A percentile compares a stretch with the other conserved stretches of the same genome.
Conservation (phyloP, 1,139 yeast species). For the Casaregolazyma suthepensis region DNA sequence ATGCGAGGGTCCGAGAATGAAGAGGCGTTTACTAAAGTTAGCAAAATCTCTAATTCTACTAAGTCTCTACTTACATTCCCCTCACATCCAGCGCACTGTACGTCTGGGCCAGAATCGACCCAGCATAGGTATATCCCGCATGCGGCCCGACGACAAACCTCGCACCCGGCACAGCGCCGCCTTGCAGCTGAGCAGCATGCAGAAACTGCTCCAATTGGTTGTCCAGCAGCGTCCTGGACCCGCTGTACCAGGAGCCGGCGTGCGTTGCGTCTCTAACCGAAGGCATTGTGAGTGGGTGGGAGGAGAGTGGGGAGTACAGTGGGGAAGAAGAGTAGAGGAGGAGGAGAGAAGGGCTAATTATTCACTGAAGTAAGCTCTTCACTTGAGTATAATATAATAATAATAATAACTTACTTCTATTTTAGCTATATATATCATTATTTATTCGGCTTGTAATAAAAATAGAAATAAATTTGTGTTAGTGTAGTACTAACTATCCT, state of each 20-base stretch:
- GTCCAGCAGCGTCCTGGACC: conserved; percentile 39
- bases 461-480: too few species aligned
- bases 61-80: conserved; percentile 30
- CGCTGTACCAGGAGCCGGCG: conserved; percentile 84
- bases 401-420: too few species aligned
- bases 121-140: conserved; percentile 88
- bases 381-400: too few species aligned
- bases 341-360: too few species aligned
- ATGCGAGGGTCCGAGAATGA: conserved; percentile 90
- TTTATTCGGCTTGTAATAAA: too few species aligned
- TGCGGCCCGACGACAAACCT: conserved; percentile 64
- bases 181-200: conserved; percentile 11
- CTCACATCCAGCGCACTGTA: conserved; percentile 64
- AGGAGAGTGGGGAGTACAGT: conserved; percentile 17
- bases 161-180: conserved; percentile 46
- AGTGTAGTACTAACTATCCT: too few species aligned
- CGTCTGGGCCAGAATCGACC: conserved; percentile 69
- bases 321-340: background rate
- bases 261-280: conserved; percentile 62
- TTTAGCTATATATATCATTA: too few species aligned
- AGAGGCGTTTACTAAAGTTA: conserved; percentile 49
- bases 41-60: background rate
- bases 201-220: conserved; percentile 47
- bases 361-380: too few species aligned
- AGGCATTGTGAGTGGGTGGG: conserved; percentile 3